Base-by-base conservation (phyloP, 2,329 filamentous ascomycete genomes). In the Aspergillus pseudoterreus region DNA sequence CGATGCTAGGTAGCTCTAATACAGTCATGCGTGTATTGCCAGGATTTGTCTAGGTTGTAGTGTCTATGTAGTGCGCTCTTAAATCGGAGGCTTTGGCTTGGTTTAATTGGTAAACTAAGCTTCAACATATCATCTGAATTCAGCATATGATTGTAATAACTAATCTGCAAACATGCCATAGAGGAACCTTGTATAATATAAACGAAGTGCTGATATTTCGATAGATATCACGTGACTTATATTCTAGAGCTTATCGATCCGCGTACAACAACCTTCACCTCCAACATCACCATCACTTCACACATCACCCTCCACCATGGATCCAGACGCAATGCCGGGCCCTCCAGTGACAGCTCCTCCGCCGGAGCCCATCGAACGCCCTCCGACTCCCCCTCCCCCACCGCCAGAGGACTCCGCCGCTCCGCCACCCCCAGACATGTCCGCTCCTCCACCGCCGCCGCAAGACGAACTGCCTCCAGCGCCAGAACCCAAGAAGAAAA, bases 401-500 rank as follows among this genome's bases (percentile, higher is more conserved):
- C 68, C 72, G 15, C 69, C 69, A 51, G 63, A 67, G 54, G 67
- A 70, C 22, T 62, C 63, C 49, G 60, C 55, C 39, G 63, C 72
- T 27, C 76, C 76, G 33, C 74, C 73, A 24, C 72, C 75, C 11
- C 61, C 67, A 51, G 68, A 70, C 47, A 58, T 58, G 53, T 59
- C 58, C 47, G 64, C 57, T 17, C 58, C 65, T 54, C 72, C 75
- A 54, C 75, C 75, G 49, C 74, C 74, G 51, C 71, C 72, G 11
- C 67, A 69, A 53, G 67, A 70, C 46, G 59, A 50, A 12, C 58
- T 62, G 33, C 57, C 62, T 44, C 64, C 65, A 14, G 72, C 74
- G 47, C 74, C 75, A 47, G 74, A 72, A 17, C 67, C 72, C 21
- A 72, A 78, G 70, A 75, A 79, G 60, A 82, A 82, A 64, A 82